Evolutionary conservation across 768 basidiomycete species (phyloP), one percentile per base, ranked within the genome.

Genomic region (Cyathus striatus): DNA sequence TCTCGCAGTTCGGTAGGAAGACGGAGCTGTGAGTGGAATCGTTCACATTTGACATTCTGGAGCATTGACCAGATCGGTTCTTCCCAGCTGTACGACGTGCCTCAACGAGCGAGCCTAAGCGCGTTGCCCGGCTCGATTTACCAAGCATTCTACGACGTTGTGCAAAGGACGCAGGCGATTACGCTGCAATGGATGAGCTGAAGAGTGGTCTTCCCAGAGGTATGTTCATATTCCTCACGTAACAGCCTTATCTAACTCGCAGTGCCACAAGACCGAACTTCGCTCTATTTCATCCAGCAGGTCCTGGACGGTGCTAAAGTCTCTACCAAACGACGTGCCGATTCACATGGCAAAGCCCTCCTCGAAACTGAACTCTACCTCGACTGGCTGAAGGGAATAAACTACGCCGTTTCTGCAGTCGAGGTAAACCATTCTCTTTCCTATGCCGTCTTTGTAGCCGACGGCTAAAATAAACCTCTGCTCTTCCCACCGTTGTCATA

Each of bases 331-430:
- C 49, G 50, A 12, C 54, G 60, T 22, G 58, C 57, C 21, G 54
- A 55, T 16, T 43, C 49, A 37, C 52, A 54, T 4, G 56, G 54
- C 22, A 49, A 47, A 16, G 64, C 60, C 50, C 58, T 63, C 21
- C 53, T 73, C 9, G 66, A 71, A 46, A 68, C 66, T 0, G 71
- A 74, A 46, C 49, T 74, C 22, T 74, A 71, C 51, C 49, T 65
- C 30, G 56, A 60, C 37, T 74, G 71, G 72, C 47, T 73, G 26
- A 51, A 64, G 30, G 67, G 64, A 24, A 53, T 65, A 13, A 57
- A 69, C 13, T 68, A 65, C 47, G 65, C 69, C 10, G 49, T 64
- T 14, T 53, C 48, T 23, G 71, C 63, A 6, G 49, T 72, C 7
- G 57, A 68, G 52, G 72, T 73, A 32, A n/a, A n/a, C n/a, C 30